phyloP scores from a whole-genome alignment of 164 flowering plant species.

The Macadamia integrifolia region DNA sequence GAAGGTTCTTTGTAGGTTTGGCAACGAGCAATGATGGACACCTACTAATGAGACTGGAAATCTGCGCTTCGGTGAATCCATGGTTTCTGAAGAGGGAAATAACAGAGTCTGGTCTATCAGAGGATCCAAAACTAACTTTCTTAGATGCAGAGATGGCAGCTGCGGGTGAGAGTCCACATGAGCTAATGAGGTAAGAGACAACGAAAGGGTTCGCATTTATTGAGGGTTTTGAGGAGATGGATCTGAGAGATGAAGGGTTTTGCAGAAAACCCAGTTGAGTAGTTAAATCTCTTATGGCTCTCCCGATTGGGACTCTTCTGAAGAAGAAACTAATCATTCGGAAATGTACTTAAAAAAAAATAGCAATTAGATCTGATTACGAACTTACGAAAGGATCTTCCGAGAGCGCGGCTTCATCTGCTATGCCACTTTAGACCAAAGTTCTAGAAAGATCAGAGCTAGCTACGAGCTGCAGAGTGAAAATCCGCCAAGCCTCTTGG shows the following conservation, averaged over 20 bases:
- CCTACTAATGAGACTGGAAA: not conserved
- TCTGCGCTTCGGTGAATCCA: constrained; percentile 12
- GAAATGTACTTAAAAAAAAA: no score
- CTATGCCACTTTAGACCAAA: no score
- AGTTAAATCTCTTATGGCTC: no score
- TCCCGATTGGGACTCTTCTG: no score
- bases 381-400: no score
- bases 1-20: not conserved
- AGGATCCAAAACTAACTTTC: not conserved
- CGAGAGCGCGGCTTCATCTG: no score
- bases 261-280: no score
- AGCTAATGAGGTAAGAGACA: constrained; percentile 19
- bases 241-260: not conserved
- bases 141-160: constrained; percentile 16
- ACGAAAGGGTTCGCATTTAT: constrained; percentile 7
- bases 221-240: not conserved
- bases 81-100: constrained; percentile 6
- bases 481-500: no score
- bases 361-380: no score
- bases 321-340: no score
- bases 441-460: no score
- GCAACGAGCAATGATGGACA: not conserved
- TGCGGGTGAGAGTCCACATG: constrained; percentile 15
- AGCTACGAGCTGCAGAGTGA: no score
- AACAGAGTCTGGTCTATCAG: constrained; percentile 10